Evolutionary conservation across 345 rosid species (phyloP).

Genomic region (Excoecaria cochinchinensis): DNA sequence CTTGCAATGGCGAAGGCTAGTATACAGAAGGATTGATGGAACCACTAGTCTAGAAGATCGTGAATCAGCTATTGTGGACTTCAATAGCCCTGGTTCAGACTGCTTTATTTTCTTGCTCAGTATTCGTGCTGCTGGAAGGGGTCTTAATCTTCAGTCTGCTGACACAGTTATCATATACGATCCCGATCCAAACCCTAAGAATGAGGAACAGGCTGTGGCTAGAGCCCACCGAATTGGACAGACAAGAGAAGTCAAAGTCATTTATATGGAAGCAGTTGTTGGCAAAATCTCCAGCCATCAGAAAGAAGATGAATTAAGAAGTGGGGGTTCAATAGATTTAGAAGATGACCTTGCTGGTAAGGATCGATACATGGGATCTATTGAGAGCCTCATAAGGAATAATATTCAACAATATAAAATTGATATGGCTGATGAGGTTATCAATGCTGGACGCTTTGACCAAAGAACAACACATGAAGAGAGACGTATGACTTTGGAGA

Average conservation of each 20-base stretch:
- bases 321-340: slow-evolving; percentile 74
- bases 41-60: slow-evolving; percentile 99
- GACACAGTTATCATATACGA: slow-evolving; percentile 98
- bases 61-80: slow-evolving; percentile 98
- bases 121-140: slow-evolving; percentile 99
- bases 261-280: slow-evolving; percentile 99
- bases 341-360: slow-evolving; percentile 99
- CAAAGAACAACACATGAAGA: slow-evolving; percentile 99
- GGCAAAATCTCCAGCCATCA: slow-evolving; percentile 85
- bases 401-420: slow-evolving; percentile 99
- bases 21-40: slow-evolving; percentile 97
- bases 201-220: slow-evolving; percentile 99
- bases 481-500: slow-evolving; percentile 94
- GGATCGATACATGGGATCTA: slow-evolving; percentile 96
- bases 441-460: slow-evolving; percentile 99
- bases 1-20: slow-evolving; percentile 87
- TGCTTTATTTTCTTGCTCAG: slow-evolving; percentile 96
- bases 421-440: slow-evolving; percentile 99
- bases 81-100: slow-evolving; percentile 77
- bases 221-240: slow-evolving; percentile 99
- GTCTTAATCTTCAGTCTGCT: slow-evolving; percentile 99
- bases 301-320: slow-evolving; percentile 90
- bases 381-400: slow-evolving; percentile 97
- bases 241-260: slow-evolving; percentile 92
- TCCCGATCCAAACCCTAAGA: slow-evolving; percentile 99